Conservation (phyloP, 805 yeast species). For the Saccharomycopsis capsularis region DNA sequence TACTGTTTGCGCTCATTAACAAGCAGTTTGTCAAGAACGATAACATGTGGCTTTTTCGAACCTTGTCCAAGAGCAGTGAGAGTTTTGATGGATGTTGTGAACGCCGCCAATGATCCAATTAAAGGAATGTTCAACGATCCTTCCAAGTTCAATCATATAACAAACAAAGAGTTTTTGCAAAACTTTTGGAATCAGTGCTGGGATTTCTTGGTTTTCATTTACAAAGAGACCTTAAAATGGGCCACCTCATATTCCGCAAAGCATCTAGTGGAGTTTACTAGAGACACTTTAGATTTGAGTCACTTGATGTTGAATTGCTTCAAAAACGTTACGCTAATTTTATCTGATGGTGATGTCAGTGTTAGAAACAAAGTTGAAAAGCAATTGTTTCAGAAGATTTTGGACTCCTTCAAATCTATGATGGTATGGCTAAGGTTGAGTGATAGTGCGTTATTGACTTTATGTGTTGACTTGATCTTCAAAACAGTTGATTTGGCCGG, state of each 20-base stretch:
- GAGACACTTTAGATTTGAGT: slow-evolving; percentile 79
- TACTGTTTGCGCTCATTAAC: slow-evolving; percentile 44
- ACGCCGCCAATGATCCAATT: slow-evolving; percentile 58
- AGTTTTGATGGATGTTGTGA: slow-evolving; percentile 65
- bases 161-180: slow-evolving; percentile 27
- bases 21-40: slow-evolving; percentile 38
- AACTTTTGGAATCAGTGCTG: slow-evolving; percentile 66
- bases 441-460: slow-evolving; percentile 62
- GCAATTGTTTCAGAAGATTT: slow-evolving; percentile 44
- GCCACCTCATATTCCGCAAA: slow-evolving; percentile 50
- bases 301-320: slow-evolving; percentile 60
- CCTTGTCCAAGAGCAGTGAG: slow-evolving; percentile 72
- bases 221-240: slow-evolving; percentile 67
- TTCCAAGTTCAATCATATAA: slow-evolving; percentile 19
- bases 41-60: slow-evolving; percentile 46
- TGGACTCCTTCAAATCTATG: slow-evolving; percentile 60
- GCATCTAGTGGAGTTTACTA: slow-evolving; percentile 69
- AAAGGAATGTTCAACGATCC: slow-evolving; percentile 44
- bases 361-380: slow-evolving; percentile 23
- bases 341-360: slow-evolving; percentile 27
- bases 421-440: slow-evolving; percentile 78
- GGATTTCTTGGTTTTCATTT: slow-evolving; percentile 64
- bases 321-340: slow-evolving; percentile 37
- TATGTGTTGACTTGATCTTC: slow-evolving; percentile 67
- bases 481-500: slow-evolving; percentile 59